phyloP scores from a whole-genome alignment of 1,284 basidiomycete species.

The Apiotrichum laibachii region DNA sequence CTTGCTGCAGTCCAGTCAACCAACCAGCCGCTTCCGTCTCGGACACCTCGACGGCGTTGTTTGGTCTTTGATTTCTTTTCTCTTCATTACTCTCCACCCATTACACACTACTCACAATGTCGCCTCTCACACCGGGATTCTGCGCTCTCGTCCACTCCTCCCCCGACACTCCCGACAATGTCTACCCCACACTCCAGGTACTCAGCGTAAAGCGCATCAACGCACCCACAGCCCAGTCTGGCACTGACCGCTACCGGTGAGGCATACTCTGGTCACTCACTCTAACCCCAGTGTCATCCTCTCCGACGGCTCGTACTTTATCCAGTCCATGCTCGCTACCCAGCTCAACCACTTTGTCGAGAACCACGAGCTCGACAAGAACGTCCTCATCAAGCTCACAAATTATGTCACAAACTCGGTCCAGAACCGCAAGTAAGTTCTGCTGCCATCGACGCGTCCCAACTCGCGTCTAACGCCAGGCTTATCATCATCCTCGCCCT shows the following conservation, averaged over 20 bases:
- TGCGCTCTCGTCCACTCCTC: slow-evolving; percentile 33
- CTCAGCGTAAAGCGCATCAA: slow-evolving; percentile 76
- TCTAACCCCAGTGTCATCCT: slow-evolving; percentile 50
- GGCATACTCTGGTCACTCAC: slow-evolving; percentile 1
- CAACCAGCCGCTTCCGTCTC: slow-evolving; percentile 1
- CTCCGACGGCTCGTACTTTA: slow-evolving; percentile 73
- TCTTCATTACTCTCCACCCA: slow-evolving; percentile 1
- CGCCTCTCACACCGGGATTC: slow-evolving; percentile 43
- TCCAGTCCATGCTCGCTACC: slow-evolving; percentile 93
- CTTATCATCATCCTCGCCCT: slow-evolving; percentile 81
- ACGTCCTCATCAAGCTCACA: slow-evolving; percentile 70
- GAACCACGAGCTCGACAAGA: slow-evolving; percentile 65
- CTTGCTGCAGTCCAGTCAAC: slow-evolving; percentile 10
- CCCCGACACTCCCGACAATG: slow-evolving; percentile 36
- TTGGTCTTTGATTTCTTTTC: slow-evolving; percentile 1
- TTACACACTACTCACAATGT: slow-evolving; percentile 34
- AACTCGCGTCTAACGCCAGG: slow-evolving; percentile 51
- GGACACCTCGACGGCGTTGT: too few relatives aligned
- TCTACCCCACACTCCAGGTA: slow-evolving; percentile 69
- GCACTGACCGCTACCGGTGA: slow-evolving; percentile 49
- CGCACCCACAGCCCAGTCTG: slow-evolving; percentile 28
- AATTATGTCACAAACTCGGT: slow-evolving; percentile 81
- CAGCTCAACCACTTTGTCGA: slow-evolving; percentile 78
- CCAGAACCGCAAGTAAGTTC: slow-evolving; percentile 74
- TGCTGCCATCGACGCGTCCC: too few relatives aligned